Conservation (phyloP, 2,329 filamentous ascomycete species). For the Emmonsiellopsis sp. region DNA sequence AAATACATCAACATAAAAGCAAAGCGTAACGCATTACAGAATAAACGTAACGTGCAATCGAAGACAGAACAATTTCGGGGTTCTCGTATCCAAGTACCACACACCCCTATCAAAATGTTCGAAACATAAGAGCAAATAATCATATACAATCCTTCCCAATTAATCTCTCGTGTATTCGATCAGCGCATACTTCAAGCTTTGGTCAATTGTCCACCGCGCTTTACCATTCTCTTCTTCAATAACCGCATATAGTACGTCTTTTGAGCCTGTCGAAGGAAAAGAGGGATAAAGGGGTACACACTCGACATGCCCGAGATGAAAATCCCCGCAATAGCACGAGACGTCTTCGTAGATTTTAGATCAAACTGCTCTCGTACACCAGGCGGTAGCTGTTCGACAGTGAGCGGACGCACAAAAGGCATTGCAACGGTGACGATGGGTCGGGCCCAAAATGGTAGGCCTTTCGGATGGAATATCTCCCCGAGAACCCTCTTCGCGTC, state of each 20-base stretch:
- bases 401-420: not conserved
- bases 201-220: not conserved
- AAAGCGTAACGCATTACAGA: too few relatives aligned
- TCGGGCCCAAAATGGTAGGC: not conserved
- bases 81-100: too few relatives aligned
- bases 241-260: not conserved
- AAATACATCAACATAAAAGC: too few relatives aligned
- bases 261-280: not conserved
- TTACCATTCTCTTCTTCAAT: not conserved
- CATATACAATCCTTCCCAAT: not conserved
- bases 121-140: not conserved
- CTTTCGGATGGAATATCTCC: not conserved
- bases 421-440: not conserved
- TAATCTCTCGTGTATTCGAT: not conserved
- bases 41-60: too few relatives aligned
- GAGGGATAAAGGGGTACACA: not conserved
- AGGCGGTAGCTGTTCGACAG: not conserved
- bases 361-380: not conserved
- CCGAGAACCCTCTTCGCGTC: not conserved
- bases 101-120: too few relatives aligned
- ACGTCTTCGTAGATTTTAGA: not conserved
- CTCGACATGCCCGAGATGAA: not conserved
- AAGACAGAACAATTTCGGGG: too few relatives aligned
- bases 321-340: not conserved
- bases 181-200: not conserved